These are phyloP conservation scores for Erodium trifolium DNA, from an alignment of 441 rosid genomes.

Conservation along the genomic window DNA sequence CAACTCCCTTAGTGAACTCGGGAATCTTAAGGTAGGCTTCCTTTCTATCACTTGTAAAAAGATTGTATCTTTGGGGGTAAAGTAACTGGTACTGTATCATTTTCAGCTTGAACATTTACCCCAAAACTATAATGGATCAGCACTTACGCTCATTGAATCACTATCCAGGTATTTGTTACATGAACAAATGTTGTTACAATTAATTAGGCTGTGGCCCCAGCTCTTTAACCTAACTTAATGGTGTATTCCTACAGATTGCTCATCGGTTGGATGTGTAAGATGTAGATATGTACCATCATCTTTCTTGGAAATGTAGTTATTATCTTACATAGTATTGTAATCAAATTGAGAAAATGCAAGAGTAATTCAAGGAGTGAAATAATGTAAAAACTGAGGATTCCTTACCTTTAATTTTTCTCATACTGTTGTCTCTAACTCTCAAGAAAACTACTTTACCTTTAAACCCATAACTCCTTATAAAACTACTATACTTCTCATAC, in stretches of 20 bases:
- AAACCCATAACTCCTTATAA: too few relatives aligned
- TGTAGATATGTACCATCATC: neutral
- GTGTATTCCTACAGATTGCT: neutral
- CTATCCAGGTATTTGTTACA: constrained; percentile 55
- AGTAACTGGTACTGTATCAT: constrained; percentile 16
- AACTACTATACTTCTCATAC: neutral
- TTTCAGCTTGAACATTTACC: constrained; percentile 87
- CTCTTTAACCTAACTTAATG: neutral
- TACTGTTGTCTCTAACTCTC: neutral
- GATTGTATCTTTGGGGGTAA: neutral
- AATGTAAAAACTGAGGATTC: neutral
- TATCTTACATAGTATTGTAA: neutral
- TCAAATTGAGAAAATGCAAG: neutral
- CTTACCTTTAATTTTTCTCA: neutral
- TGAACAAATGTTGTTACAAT: neutral
- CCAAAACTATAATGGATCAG: constrained; percentile 72
- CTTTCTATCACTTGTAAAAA: neutral
- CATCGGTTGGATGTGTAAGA: neutral
- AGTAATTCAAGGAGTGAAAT: neutral
- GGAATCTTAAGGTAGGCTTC: constrained; percentile 64
- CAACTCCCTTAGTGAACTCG: constrained; percentile 88
- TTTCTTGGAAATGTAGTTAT: neutral
- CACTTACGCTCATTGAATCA: constrained; percentile 82
- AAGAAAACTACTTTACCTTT: too few relatives aligned
- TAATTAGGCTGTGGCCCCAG: neutral